phyloP scores from a whole-genome alignment of 129 eudicot species.

The Saussurea involucrata region DNA sequence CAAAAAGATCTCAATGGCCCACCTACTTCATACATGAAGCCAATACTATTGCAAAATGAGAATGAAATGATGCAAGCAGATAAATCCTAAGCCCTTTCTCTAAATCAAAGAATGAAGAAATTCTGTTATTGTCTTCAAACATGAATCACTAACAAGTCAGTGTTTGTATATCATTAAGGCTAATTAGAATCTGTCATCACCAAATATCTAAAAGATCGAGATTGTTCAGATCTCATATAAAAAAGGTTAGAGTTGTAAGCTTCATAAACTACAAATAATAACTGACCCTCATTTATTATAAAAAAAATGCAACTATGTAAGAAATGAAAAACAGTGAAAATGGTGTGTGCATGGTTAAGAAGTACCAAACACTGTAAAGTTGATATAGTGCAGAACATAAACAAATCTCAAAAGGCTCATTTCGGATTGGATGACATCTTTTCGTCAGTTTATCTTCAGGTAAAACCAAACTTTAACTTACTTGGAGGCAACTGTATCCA shows the following conservation, averaged over 20 bases:
- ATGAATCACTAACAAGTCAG: not conserved
- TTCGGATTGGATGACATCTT: not conserved
- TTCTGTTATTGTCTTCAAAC: not conserved
- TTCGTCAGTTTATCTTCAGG: not conserved
- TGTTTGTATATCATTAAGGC: not conserved
- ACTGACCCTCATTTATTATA: not conserved
- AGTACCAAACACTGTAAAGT: not conserved
- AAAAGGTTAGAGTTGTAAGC: not conserved
- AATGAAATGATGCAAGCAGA: not conserved
- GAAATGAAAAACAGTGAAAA: not conserved
- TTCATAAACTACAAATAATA: not conserved
- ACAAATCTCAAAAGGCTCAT: not conserved
- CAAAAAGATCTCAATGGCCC: not conserved
- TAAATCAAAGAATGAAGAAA: not conserved
- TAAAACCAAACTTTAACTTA: not conserved
- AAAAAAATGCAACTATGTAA: not conserved
- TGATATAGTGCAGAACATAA: not conserved
- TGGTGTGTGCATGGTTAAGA: not conserved
- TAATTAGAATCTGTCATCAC: not conserved
- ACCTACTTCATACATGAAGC: not conserved
- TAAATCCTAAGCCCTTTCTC: not conserved
- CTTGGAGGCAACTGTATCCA: not conserved
- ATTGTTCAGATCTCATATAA: not conserved
- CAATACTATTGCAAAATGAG: not conserved
- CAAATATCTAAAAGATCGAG: not conserved